phyloP scores from a whole-genome alignment of 169 alveolate species.

The Theileria parva region DNA sequence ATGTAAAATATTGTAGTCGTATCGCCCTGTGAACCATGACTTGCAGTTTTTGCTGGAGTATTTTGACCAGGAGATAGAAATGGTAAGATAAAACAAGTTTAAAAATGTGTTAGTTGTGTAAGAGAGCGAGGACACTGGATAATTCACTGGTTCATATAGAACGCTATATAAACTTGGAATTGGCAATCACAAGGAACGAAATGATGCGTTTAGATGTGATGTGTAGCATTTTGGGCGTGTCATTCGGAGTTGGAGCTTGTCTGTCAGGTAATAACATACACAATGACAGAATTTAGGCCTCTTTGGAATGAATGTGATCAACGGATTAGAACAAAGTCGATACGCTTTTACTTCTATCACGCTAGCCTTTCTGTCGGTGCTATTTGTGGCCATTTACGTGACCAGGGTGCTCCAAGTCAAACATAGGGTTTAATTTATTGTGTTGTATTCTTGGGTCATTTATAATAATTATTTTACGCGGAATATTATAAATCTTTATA shows the following conservation, averaged over 20 bases:
- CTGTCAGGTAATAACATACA: conserved; percentile 67
- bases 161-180: conserved; percentile 68
- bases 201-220: conserved; percentile 77
- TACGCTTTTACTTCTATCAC: conserved; percentile 70
- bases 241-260: conserved; percentile 80
- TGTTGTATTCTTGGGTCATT: conserved; percentile 9
- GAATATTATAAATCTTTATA: neutral
- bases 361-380: conserved; percentile 30
- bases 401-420: conserved; percentile 62
- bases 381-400: conserved; percentile 56
- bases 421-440: conserved; percentile 63
- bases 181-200: conserved; percentile 78
- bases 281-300: conserved; percentile 42
- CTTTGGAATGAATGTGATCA: conserved; percentile 79
- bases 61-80: conserved; percentile 85
- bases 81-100: conserved; percentile 55
- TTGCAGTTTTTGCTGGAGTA: conserved; percentile 81
- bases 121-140: conserved; percentile 43
- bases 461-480: neutral
- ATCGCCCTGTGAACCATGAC: conserved; percentile 56
- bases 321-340: conserved; percentile 67
- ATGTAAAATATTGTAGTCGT: neutral
- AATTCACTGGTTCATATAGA: conserved; percentile 71
- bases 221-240: conserved; percentile 75
- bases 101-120: conserved; percentile 47